Base-by-base conservation (phyloP, 805 yeast species). In the Ogataea corticis region DNA sequence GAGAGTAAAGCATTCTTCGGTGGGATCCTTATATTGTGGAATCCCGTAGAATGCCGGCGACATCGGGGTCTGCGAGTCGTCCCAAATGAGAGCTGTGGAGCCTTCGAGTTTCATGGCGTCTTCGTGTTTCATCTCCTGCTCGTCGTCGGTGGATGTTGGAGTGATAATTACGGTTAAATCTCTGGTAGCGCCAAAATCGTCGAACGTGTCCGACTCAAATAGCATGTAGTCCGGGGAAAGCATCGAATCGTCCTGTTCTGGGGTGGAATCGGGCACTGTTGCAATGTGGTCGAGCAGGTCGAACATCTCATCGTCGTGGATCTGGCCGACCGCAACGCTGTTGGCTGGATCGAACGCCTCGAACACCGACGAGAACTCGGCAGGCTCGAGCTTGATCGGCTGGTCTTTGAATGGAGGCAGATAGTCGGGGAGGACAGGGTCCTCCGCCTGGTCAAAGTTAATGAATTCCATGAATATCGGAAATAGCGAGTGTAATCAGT, bases 91-190 rank as follows among this genome's bases (percentile, higher is more conserved):
- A 15, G 15, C 31, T 2, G 38, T n/a, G 12, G 33, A 34, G 7
- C 29, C 37, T 21, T 29, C 42, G 19, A 25, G 31, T 13, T 30
- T 39, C 31, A 16, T 21, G 25, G 25, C 9, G 25, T 21, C 25
- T 21, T 21, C 25, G 28, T 17, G 11, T n/a, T 34, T 18, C 14
- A 7, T 28, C 5, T 27, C 29, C 32, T 32, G n/a, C 14, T 47
- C 50, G 4, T 44, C 42, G 35, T 30, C 16, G 33, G 48, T 45
- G 6, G 52, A 49, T 9, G 45, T 45, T 33, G 52, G 52, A 18
- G 49, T 45, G 13, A 45, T 21, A 14, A 38, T 38, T 12, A 41
- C n/a, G 4, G 52, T 33, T 13, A 42, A 14, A 23, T 40, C 46
- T 10, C 42, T 33, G 16, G 27, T 16, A 33, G 38, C 45, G 21